Conservation (phyloP, 805 yeast genomes). For the Isabelozyma gotoi region DNA sequence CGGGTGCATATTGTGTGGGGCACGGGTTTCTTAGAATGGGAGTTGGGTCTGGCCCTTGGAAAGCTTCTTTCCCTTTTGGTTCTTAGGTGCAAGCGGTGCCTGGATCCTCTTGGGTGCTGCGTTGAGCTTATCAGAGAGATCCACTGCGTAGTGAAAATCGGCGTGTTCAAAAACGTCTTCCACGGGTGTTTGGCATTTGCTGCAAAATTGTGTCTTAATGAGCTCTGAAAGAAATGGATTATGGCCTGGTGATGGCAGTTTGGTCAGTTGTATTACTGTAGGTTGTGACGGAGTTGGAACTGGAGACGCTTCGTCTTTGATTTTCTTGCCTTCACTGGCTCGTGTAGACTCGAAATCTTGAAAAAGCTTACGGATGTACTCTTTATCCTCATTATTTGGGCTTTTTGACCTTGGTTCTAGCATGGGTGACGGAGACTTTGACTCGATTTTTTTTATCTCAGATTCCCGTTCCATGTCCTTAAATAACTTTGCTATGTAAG, state of each 20-base stretch:
- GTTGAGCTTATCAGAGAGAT: constrained; percentile 45
- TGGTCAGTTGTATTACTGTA: constrained; percentile 1
- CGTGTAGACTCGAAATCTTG: constrained; percentile 10
- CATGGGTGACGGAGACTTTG: background rate
- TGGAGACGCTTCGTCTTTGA: background rate
- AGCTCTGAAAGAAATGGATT: constrained; percentile 14
- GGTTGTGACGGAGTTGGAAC: background rate
- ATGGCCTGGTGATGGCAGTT: background rate
- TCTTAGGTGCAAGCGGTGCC: background rate
- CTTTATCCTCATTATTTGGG: constrained; percentile 12
- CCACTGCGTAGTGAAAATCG: constrained; percentile 55
- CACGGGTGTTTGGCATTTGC: constrained; percentile 22
- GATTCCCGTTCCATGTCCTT: constrained; percentile 13
- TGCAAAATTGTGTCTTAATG: constrained; percentile 20
- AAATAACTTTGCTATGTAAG: constrained; percentile 27
- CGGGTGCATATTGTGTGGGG: background rate
- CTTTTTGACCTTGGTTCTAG: background rate
- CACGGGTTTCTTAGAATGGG: background rate
- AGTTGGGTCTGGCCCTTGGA: constrained; percentile 1
- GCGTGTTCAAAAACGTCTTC: constrained; percentile 47
- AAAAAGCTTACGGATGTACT: constrained; percentile 17
- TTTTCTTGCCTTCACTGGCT: constrained; percentile 4
- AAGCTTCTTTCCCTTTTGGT: background rate
- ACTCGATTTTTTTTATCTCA: background rate
- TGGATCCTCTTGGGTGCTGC: no score